Percentiles rank a stretch among this genome's conserved stretches.
These are phyloP conservation scores for Yamadazyma sp. DNA, from an alignment of 1,139 yeast species.

Conservation along the genomic window DNA sequence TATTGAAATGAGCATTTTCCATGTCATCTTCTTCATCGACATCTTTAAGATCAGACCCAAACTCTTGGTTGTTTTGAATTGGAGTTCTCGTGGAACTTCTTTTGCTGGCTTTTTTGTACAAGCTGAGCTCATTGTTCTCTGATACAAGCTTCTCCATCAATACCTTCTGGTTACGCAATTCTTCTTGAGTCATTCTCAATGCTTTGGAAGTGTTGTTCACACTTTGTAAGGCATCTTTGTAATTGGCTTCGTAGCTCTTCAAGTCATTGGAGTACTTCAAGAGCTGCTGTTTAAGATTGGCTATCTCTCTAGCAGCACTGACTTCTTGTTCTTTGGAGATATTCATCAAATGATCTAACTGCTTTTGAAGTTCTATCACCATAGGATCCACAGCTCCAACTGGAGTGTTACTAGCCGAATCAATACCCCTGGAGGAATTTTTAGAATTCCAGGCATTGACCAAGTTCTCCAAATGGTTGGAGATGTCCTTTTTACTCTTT, in stretches of 20 bases:
- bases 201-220: conserved; percentile 78
- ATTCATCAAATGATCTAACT: conserved; percentile 46
- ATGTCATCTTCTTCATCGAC: conserved; percentile 48
- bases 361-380: conserved; percentile 44
- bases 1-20: conserved; percentile 65
- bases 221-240: conserved; percentile 68
- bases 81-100: conserved; percentile 29
- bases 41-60: conserved; percentile 15
- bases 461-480: conserved; percentile 40
- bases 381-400: conserved; percentile 24
- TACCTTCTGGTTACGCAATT: conserved; percentile 60
- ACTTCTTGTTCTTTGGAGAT: conserved; percentile 41
- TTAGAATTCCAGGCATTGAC: conserved; percentile 35
- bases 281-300: conserved; percentile 37
- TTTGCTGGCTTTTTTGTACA: conserved; percentile 48
- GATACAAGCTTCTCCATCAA: conserved; percentile 54
- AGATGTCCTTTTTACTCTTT: conserved; percentile 35
- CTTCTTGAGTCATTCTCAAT: conserved; percentile 69
- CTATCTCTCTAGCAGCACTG: conserved; percentile 31
- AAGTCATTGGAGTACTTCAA: conserved; percentile 25
- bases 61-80: conserved; percentile 14
- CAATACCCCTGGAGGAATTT: conserved; percentile 8
- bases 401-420: conserved; percentile 5
- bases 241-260: conserved; percentile 53
- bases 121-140: conserved; percentile 69